Percentiles rank a stretch among this genome's conserved stretches.
Evolutionary conservation across 2,329 filamentous ascomycete species (phyloP).

Genomic region (Arthroderma sp.): DNA sequence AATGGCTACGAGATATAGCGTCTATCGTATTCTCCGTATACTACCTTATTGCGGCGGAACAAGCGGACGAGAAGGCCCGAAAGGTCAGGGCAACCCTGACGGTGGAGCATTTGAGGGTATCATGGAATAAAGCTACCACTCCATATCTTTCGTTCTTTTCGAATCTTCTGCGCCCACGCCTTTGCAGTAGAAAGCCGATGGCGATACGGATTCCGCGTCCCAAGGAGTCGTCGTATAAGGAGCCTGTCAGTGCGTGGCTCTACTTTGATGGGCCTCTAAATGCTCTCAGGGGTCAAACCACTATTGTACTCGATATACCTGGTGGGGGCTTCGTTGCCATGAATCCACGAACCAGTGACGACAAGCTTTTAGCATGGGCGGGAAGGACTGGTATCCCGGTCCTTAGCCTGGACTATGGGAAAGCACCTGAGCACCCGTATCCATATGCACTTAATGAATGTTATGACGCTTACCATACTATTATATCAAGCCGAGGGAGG

Average conservation of each 20-base stretch:
- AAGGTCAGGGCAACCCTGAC: constrained; percentile 78
- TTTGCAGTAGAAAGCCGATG: constrained; percentile 69
- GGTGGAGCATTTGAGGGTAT: constrained; percentile 78
- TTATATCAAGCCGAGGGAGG: constrained; percentile 57
- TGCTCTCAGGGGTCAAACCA: constrained; percentile 60
- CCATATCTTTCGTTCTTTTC: constrained; percentile 69
- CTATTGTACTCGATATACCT: constrained; percentile 76
- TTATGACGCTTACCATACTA: constrained; percentile 68
- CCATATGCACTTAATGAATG: constrained; percentile 79
- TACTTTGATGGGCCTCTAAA: constrained; percentile 85
- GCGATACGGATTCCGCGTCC: constrained; percentile 76
- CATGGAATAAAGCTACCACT: constrained; percentile 89
- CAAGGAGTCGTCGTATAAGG: constrained; percentile 63
- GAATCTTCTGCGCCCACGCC: constrained; percentile 58
- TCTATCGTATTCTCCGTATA: constrained; percentile 77
- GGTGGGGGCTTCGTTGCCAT: constrained; percentile 95
- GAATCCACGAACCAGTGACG: constrained; percentile 86
- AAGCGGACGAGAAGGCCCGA: constrained; percentile 90
- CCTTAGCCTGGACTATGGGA: constrained; percentile 79
- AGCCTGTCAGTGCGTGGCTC: constrained; percentile 74
- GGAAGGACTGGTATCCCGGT: constrained; percentile 78
- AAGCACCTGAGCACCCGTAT: constrained; percentile 73
- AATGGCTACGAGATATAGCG: constrained; percentile 68
- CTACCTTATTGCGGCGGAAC: constrained; percentile 84
- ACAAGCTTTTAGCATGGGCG: constrained; percentile 87